A percentile compares a stretch with the other conserved stretches of the same genome.
These are phyloP conservation scores for Neonectria punicea DNA, from an alignment of 2,329 filamentous ascomycete species.

Conservation along the genomic window DNA sequence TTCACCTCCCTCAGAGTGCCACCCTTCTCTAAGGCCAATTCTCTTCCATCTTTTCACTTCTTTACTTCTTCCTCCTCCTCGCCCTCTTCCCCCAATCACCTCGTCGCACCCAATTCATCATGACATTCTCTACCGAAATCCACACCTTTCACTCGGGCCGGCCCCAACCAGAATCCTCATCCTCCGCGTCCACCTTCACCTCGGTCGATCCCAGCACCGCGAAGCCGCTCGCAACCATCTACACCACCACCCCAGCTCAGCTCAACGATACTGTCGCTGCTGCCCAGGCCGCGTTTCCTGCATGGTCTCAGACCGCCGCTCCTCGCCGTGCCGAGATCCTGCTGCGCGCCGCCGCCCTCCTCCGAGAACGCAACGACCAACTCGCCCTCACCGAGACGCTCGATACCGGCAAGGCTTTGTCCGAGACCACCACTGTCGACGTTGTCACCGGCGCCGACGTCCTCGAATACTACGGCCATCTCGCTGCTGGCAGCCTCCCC, in stretches of 20 bases:
- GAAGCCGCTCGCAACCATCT: constrained; percentile 75
- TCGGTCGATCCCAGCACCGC: constrained; percentile 80
- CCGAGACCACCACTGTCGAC: constrained; percentile 86
- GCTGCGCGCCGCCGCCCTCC: constrained; percentile 77
- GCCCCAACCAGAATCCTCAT: constrained; percentile 66
- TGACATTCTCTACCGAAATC: constrained; percentile 52
- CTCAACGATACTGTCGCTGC: constrained; percentile 78
- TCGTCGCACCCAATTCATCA: constrained; percentile 30
- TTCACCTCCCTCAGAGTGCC: not conserved
- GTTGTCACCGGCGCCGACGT: constrained; percentile 86
- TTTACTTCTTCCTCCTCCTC: not conserved
- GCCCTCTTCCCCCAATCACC: not conserved
- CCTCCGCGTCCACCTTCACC: constrained; percentile 71
- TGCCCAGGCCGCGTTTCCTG: constrained; percentile 76
- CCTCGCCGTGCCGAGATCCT: constrained; percentile 81
- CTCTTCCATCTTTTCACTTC: not conserved
- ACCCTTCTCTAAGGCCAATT: not conserved
- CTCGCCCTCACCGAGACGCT: constrained; percentile 83
- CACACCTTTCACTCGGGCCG: constrained; percentile 82
- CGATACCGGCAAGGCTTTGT: constrained; percentile 88
- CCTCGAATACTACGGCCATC: constrained; percentile 85
- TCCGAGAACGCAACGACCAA: constrained; percentile 81
- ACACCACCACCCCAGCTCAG: constrained; percentile 73
- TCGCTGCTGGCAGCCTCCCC: constrained; percentile 82
- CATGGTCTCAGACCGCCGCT: constrained; percentile 81